phyloP scores from a whole-genome alignment of 139 green algal genomes.

The Chlamydomonas schloesseri region DNA sequence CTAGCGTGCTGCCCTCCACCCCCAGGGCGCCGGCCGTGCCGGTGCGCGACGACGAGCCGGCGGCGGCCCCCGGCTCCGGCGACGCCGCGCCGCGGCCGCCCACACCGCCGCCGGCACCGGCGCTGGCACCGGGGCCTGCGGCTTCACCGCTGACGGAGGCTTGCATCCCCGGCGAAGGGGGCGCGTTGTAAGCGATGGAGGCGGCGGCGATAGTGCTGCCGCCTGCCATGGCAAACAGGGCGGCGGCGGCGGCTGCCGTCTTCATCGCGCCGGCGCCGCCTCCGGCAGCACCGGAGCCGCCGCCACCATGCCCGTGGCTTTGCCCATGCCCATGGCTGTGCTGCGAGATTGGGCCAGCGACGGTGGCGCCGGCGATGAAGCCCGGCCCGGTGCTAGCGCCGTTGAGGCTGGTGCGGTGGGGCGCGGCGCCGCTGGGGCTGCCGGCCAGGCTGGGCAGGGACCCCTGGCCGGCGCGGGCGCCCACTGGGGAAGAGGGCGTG shows the following conservation, averaged over 20 bases:
- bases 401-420: background rate
- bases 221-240: background rate
- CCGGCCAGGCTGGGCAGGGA: too few relatives aligned
- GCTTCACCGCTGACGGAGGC: background rate
- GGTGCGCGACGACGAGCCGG: too few relatives aligned
- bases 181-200: background rate
- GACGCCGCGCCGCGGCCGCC: too few relatives aligned
- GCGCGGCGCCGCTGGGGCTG: too few relatives aligned
- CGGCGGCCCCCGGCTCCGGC: too few relatives aligned
- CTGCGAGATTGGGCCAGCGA: background rate
- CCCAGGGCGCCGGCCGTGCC: too few relatives aligned
- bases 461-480: too few relatives aligned
- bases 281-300: background rate
- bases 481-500: too few relatives aligned
- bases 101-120: too few relatives aligned
- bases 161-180: too few relatives aligned
- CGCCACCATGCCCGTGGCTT: background rate
- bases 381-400: background rate
- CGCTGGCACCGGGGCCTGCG: too few relatives aligned
- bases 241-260: background rate
- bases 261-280: background rate
- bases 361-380: slow-evolving; percentile 28
- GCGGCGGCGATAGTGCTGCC: slow-evolving; percentile 14
- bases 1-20: too few relatives aligned
- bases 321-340: background rate